Conservation (phyloP, 202 grass and related monocot species). For the Carex sylvatica region DNA sequence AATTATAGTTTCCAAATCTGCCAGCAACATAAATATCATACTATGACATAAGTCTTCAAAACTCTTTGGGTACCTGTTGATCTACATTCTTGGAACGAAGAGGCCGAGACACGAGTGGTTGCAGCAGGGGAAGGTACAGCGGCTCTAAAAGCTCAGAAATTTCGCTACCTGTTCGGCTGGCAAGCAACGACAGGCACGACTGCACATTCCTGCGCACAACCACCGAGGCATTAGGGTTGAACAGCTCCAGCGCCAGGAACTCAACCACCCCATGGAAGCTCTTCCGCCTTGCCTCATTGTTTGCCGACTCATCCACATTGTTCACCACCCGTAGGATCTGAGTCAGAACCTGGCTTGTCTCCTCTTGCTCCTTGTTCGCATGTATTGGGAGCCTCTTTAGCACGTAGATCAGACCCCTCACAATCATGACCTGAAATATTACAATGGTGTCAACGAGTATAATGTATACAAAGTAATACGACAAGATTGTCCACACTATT, state of each 20-base stretch:
- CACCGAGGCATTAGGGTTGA: constrained; percentile 94
- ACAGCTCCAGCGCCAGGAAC: constrained; percentile 80
- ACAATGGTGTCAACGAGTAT: not conserved
- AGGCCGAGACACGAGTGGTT: constrained; percentile 78
- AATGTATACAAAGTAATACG: not conserved
- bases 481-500: not conserved
- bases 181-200: constrained; percentile 84
- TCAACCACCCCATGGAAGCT: constrained; percentile 97
- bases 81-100: constrained; percentile 88
- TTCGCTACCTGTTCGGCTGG: constrained; percentile 95
- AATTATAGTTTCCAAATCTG: not conserved
- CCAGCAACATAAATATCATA: not conserved
- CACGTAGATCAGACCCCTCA: constrained; percentile 85
- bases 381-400: constrained; percentile 90
- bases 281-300: constrained; percentile 76
- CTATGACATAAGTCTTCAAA: not conserved
- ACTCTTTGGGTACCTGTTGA: constrained; percentile 57
- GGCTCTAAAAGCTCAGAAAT: constrained; percentile 96
- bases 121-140: constrained; percentile 80
- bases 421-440: constrained; percentile 47
- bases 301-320: constrained; percentile 93
- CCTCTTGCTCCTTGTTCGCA: constrained; percentile 99
- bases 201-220: constrained; percentile 95
- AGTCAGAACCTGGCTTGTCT: constrained; percentile 94
- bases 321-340: constrained; percentile 94